Evolutionary conservation across 352 stramenopile species (phyloP).

Genomic region (Globisporangium apiculatum): DNA sequence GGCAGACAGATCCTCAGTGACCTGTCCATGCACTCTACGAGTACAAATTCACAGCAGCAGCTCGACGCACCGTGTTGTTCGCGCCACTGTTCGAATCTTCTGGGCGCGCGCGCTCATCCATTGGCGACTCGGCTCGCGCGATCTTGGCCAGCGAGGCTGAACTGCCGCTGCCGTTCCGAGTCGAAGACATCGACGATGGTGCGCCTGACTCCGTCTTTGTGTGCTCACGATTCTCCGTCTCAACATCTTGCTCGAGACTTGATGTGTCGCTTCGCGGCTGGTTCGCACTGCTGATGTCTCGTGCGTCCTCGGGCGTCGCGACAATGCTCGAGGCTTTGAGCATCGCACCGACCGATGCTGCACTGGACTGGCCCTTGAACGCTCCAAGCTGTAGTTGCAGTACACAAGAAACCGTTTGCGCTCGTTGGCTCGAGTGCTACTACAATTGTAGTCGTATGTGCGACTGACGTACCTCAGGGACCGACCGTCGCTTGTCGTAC

Average conservation of each 20-base stretch:
- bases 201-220: neutral
- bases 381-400: conserved; percentile 3
- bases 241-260: conserved; percentile 2
- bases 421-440: too few species aligned
- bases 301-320: conserved; percentile 8
- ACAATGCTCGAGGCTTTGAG: conserved; percentile 38
- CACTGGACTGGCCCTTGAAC: conserved; percentile 13
- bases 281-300: conserved; percentile 4
- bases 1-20: neutral
- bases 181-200: too few species aligned
- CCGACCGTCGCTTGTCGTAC: conserved; percentile 19
- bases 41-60: too few species aligned
- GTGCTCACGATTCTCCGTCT: neutral
- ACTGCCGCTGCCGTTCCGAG: neutral
- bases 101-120: neutral
- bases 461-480: conserved; percentile 22
- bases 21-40: too few species aligned
- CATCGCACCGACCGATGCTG: conserved; percentile 30
- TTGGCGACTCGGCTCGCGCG: neutral
- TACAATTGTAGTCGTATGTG: too few species aligned
- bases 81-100: conserved; percentile 4
- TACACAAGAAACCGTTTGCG: neutral
- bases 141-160: too few species aligned
- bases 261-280: conserved; percentile 17
- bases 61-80: conserved; percentile 4